Conservation (phyloP, 2,329 filamentous ascomycete species). For the Talaromyces atroroseus region DNA sequence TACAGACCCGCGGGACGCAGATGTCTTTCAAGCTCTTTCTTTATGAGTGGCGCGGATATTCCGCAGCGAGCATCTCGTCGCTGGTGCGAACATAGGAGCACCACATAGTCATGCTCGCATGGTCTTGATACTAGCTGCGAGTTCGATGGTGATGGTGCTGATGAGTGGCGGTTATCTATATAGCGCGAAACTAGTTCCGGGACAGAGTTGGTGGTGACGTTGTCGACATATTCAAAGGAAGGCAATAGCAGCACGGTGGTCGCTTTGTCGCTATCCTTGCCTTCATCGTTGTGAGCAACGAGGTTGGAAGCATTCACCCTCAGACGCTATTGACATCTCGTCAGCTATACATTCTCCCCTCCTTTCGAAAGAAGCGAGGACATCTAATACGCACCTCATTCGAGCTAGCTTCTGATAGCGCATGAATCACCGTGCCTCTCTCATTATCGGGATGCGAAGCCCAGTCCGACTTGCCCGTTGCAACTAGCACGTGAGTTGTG, state of each 20-base stretch:
- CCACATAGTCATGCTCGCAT: slow-evolving; percentile 73
- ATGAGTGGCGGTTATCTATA: slow-evolving; percentile 36
- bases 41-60: slow-evolving; percentile 76
- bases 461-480: slow-evolving; percentile 36
- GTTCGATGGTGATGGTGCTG: slow-evolving; percentile 14
- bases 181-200: slow-evolving; percentile 61
- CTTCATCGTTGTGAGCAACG: slow-evolving; percentile 15
- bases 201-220: slow-evolving; percentile 62
- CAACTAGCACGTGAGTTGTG: slow-evolving; percentile 31
- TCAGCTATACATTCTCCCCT: not conserved
- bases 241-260: slow-evolving; percentile 76
- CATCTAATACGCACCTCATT: slow-evolving; percentile 42
- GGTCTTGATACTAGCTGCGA: slow-evolving; percentile 45
- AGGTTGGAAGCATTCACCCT: slow-evolving; percentile 36
- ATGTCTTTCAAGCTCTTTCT: slow-evolving; percentile 76
- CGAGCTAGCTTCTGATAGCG: slow-evolving; percentile 41
- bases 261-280: slow-evolving; percentile 30
- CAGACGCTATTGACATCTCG: slow-evolving; percentile 19
- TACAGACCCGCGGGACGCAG: slow-evolving; percentile 72
- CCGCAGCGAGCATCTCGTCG: slow-evolving; percentile 88
- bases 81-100: slow-evolving; percentile 83
- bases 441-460: slow-evolving; percentile 30
- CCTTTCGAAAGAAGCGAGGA: not conserved
- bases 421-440: slow-evolving; percentile 49
- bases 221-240: slow-evolving; percentile 71